Evolutionary conservation across 2,329 filamentous ascomycete species (phyloP), one percentile per base, ranked within the genome.

Genomic region (Botryotinia globosa): DNA sequence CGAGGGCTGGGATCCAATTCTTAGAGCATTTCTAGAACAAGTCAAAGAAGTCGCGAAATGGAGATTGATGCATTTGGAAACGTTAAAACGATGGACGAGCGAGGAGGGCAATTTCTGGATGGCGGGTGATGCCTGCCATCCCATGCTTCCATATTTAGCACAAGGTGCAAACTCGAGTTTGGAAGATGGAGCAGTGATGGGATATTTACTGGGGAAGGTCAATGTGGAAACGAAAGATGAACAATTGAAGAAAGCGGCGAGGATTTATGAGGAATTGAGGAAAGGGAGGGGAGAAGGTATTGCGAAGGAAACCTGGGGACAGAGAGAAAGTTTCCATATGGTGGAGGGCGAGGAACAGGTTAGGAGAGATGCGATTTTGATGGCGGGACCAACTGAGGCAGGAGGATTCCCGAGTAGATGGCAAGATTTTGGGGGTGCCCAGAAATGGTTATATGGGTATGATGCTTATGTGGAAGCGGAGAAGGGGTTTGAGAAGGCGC

Each of bases 91-190:
- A 20, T 80, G 78, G 79, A 74, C 74, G 1, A 78, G 77, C 58
- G 39, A 73, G 37, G 32, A 75, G 14, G 78, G 79, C 2, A 79
- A 73, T 4, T 74, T 77, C 39, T 71, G 75, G 39, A 80, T 79
- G 77, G 62, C 83, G 1, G 89, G 89, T 8, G 89, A 91, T 75
- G 83, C 87, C 1, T 91, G 88, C 74, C 89, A 91, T 77, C 87
- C 88, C 0, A 90, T 90, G 88, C 81, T 91, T 3, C 88, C 88
- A 4, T 87, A 88, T 75, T 83, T 89, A 42, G 90, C 88, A 0
- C 91, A 89, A 80, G 90, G 91, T 0, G 90, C 90, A 22, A 91
- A 91, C 77, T 89, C 86, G 0, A 87, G 88, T 0, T 83, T 93
- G 1, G 90, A 93, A 78, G 91, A 93, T 70, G 90, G 90, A 0